Conservation (phyloP, 23 red algal species). For the Gracilaria gracilis region DNA sequence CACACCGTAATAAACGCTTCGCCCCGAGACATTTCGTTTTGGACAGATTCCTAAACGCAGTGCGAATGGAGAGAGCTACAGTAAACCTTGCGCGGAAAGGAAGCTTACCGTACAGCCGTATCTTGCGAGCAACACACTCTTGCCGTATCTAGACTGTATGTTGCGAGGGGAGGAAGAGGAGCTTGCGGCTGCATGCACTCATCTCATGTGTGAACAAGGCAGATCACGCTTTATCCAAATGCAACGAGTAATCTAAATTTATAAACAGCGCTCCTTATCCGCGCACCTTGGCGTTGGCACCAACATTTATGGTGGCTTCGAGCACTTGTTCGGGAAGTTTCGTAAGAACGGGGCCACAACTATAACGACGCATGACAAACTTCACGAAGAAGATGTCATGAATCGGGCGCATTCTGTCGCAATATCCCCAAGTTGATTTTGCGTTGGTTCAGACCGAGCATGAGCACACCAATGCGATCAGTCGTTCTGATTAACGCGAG, state of each 20-base stretch:
- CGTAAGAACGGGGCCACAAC: constrained; percentile 68
- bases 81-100: no score
- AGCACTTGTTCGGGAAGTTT: constrained; percentile 25
- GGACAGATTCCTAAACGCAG: no score
- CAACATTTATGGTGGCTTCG: neutral
- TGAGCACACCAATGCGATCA: constrained; percentile 27
- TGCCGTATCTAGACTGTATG: no score
- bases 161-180: no score
- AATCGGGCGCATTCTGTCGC: constrained; percentile 73
- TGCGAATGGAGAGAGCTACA: neutral
- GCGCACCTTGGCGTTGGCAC: no score
- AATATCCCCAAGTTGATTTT: constrained; percentile 49
- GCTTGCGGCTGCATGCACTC: no score
- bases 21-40: neutral
- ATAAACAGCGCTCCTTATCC: neutral
- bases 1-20: neutral
- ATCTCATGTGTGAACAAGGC: no score
- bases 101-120: no score
- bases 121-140: no score
- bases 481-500: constrained; percentile 44
- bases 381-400: constrained; percentile 14
- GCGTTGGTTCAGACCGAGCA: constrained; percentile 45
- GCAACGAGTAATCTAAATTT: neutral
- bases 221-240: neutral
- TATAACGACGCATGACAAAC: constrained; percentile 48